Evolutionary conservation across 2,329 filamentous ascomycete species (phyloP), one percentile per base, ranked within the genome.

Genomic region (Scolecobasidium constrictum): DNA sequence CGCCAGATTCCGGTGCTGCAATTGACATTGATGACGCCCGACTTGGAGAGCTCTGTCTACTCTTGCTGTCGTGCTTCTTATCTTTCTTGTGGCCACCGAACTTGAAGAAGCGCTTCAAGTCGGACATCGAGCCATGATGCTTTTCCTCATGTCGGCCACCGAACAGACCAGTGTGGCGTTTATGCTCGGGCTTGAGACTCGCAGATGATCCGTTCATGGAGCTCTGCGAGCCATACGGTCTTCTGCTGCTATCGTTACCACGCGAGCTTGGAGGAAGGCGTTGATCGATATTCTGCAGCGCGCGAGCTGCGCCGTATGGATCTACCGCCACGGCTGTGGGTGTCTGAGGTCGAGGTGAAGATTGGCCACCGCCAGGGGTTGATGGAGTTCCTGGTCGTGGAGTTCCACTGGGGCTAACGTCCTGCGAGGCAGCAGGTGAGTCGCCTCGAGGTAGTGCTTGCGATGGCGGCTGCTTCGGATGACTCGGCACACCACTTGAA

Each of bases 71-170:
- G 26, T 31, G 26, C n/a, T 86, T 86, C 51, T 74, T 65, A 49
- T 60, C 53, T 40, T 61, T 46, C 45, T 56, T 65, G 50, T 79
- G 73, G 2, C 77, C 75, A 41, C 81, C 77, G 47, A 86, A 79
- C 62, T 81, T 92, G 69, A 98, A 94, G 60, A 98, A 98, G n/a
- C 92, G 77, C 65, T 94, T 95, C 47, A 98, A 64, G 54, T 96
- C 90, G 3, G 84, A 81, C 83, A 96, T 96, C 4, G 92, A 95
- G 46, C 85, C 77, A 40, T 73, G 69, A 16, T 58, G 64, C 43
- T 58, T 59, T 15, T 52, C 52, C 49, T 58, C 40, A 13, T 21
- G 19, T 28, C 22, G 35, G 43, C 62, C 63, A 22, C 68, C 67
- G 48, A 77, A 77, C 39, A 78, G 68, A 45, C 72, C 70, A 17